Evolutionary conservation across 176 grass and related monocot species (phyloP), one percentile per base, ranked within the genome.

Genomic region (Saccharum spontaneum): DNA sequence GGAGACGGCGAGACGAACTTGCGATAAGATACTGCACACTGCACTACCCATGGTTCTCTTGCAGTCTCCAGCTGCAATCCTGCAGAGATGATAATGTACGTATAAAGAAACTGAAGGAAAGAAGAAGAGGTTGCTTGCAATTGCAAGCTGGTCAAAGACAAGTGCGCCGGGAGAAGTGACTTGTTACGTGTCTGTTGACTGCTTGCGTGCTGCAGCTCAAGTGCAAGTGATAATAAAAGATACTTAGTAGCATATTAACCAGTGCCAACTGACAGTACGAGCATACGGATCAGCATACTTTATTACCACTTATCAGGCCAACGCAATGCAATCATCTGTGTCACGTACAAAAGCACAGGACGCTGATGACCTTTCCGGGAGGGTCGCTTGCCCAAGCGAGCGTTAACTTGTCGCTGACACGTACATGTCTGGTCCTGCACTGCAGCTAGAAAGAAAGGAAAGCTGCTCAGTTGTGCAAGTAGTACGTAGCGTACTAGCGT

Each of bases 71-170:
- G 63, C 38, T 36, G 33, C 43, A 73, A 57, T 57, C 52, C 52
- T 57, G 52, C 52, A 57, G 39, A 50, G 68, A 73, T 64, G 6
- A 54, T 79, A 79, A 69, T 26, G 30, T 36, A 69, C 18, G 30
- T 36, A 67, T 8, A 8, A n/a, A 70, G 3, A 38, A 70, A 43
- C 18, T 41, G 18, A 26, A 1, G 2, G 69, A 2, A 34, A 9
- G 8, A 2, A 20, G 10, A 17, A 24, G 46, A 26, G 66, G 18
- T 83, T 43, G 80, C 80, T 64, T 88, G 31, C 66, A 40, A 39
- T 64, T 88, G 31, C 66, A 40, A 39, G 71, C 10, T 43, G 71
- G 79, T 76, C 79, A 69, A 87, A 69, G 78, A 67, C 71, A 69
- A 59, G 52, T 8, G 86, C 61, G 50, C 50, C 23, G 74, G 55